Conservation (phyloP, 305 asterid species). For the Andrographis paniculata region DNA sequence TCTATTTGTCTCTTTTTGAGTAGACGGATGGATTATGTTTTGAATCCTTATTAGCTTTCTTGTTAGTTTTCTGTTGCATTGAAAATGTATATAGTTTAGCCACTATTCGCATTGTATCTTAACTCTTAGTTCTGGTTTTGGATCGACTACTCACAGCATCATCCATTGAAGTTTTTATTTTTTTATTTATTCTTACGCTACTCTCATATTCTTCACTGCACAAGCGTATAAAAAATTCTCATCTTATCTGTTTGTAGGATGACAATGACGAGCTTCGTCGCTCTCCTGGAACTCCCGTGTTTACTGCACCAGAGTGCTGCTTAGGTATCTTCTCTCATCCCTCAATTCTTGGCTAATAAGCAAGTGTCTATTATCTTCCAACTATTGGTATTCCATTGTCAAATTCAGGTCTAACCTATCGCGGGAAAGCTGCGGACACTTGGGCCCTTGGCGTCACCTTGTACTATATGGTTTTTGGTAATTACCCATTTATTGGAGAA, state of each 20-base stretch:
- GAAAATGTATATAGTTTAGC: too few relatives aligned
- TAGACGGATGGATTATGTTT: too few relatives aligned
- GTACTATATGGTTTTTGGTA: constrained; percentile 62
- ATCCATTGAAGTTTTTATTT: too few relatives aligned
- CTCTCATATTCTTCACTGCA: too few relatives aligned
- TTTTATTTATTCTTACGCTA: too few relatives aligned
- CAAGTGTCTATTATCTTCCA: not conserved
- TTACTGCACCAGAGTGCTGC: constrained; percentile 99
- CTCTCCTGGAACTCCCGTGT: constrained; percentile 99
- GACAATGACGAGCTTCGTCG: constrained; percentile 92
- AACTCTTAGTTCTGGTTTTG: too few relatives aligned
- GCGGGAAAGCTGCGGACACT: constrained; percentile 82
- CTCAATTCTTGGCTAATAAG: not conserved
- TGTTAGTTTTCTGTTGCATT: too few relatives aligned
- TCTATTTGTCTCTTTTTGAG: too few relatives aligned
- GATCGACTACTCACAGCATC: too few relatives aligned
- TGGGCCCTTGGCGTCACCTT: constrained; percentile 97
- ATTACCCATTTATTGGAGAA: constrained; percentile 89
- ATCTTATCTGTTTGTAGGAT: constrained; percentile 34
- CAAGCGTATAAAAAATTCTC: not conserved
- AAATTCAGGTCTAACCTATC: constrained; percentile 46
- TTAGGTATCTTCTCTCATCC: constrained; percentile 34
- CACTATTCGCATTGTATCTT: too few relatives aligned
- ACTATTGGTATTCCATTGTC: not conserved
- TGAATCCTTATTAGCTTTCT: too few relatives aligned